Conservation (phyloP, 164 flowering plant genomes). For the Vitis rupestris region DNA sequence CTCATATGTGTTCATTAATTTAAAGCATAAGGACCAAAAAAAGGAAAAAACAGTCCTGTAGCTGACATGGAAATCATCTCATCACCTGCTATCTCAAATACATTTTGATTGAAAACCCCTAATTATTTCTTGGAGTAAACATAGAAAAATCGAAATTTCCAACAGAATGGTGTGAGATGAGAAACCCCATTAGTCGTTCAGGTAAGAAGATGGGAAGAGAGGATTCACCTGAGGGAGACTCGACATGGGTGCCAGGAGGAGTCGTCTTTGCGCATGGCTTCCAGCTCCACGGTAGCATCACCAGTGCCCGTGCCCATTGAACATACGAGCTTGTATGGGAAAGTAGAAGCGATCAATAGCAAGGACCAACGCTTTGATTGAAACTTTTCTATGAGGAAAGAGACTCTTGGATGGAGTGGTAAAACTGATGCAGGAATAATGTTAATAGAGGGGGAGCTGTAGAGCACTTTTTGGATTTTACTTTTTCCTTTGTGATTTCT, state of each 20-base stretch:
- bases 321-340: no score
- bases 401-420: no score
- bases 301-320: background rate
- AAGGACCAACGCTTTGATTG: no score
- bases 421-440: no score
- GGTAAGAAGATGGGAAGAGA: background rate
- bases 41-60: background rate
- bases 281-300: slow-evolving; percentile 19
- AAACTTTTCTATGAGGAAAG: no score
- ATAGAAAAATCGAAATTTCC: background rate
- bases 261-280: slow-evolving; percentile 32
- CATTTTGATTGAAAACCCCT: background rate
- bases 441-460: no score
- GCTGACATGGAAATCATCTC: background rate
- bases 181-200: background rate
- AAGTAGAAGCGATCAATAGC: no score
- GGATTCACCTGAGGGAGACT: slow-evolving; percentile 31
- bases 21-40: background rate
- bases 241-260: slow-evolving; percentile 44
- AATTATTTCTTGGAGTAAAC: background rate
- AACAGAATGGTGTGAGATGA: background rate
- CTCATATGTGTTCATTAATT: background rate
- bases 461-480: no score
- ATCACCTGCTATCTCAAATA: background rate
- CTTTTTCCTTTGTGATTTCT: no score